Base-by-base conservation (phyloP, 2,329 filamentous ascomycete species). In the Apiospora arundinis region DNA sequence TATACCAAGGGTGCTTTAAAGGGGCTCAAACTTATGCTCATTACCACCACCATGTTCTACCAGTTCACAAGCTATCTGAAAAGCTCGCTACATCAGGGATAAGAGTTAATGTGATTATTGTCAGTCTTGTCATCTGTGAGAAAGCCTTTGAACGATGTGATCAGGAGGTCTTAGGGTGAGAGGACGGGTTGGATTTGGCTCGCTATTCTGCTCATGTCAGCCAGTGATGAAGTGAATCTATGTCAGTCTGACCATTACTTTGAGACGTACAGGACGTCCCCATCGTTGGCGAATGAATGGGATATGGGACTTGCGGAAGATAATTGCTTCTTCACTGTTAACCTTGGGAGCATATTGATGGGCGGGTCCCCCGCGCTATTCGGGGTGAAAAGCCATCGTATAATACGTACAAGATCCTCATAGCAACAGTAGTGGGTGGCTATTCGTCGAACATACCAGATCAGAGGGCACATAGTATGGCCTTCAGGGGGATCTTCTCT, bases 1-100 rank as follows among this genome's bases (percentile, higher is more conserved):
- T 68, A 45, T 68, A 45, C 42, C 40, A 68, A 8, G 14, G 42
- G 66, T 68, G 45, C 28, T 68, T 68, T 40, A 8, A 60, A 60
- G 37, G 18, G 56, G 18, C 14, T 21, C 37, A n/a, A 63, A 32
- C 32, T 40, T 32, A 40, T 63, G 56, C 1, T 63, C 21, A 63
- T 11, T 63, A 40, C 21, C 21, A 21, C 8, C 5, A 40, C 32
- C 32, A 40, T 40, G 56, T 63, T 14, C 32, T 40, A 63, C 32
- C 9, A 63, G 32, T 40, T 63, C 3, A 16, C 16, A 40, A n/a
- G 32, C 23, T 32, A 4, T 32, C 40, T 32, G 11, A 40, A 37
- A n/a, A 40, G 2, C 21, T 40, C 32, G 32, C n/a, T 40, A 21
- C 21, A 40, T 63, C 1, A 40, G 18, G 21, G 56, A 40, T 63